phyloP scores from a whole-genome alignment of 495 filamentous ascomycete species.

The Penicillium maclennaniae region DNA sequence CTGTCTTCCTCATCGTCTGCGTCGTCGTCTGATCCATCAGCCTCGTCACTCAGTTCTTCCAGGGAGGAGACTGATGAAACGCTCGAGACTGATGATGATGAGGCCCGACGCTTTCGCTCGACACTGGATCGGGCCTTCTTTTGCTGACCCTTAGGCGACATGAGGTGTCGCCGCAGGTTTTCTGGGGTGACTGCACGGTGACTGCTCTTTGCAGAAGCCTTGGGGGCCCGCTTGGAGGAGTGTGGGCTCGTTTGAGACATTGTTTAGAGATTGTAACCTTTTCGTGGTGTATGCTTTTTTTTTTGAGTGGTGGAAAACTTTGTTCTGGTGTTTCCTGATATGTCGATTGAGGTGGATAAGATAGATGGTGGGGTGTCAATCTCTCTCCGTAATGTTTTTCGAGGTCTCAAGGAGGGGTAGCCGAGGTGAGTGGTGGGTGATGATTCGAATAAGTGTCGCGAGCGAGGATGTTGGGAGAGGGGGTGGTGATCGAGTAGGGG shows the following conservation, averaged over 20 bases:
- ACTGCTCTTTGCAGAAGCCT: constrained; percentile 24
- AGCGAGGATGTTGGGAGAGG: constrained; percentile 4
- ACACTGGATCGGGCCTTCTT: constrained; percentile 26
- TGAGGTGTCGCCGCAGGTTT: constrained; percentile 16
- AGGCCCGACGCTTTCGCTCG: constrained; percentile 39
- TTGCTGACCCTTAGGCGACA: constrained; percentile 22
- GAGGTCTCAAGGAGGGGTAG: neutral
- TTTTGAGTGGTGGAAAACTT: neutral
- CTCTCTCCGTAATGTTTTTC: neutral
- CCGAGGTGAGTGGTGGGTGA: neutral
- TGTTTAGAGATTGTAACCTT: neutral
- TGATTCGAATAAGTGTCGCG: neutral
- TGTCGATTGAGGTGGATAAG: neutral
- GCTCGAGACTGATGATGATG: constrained; percentile 40
- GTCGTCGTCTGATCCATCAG: constrained; percentile 45
- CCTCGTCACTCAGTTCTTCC: constrained; percentile 37
- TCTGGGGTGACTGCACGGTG: constrained; percentile 26
- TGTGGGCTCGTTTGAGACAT: constrained; percentile 30
- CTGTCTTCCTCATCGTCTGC: constrained; percentile 51
- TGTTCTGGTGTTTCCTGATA: neutral
- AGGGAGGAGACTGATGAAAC: constrained; percentile 42
- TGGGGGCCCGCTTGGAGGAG: constrained; percentile 33
- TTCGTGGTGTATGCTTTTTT: neutral
- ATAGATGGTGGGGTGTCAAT: neutral
- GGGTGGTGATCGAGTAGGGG: constrained; percentile 3